A percentile compares a stretch with the other conserved stretches of the same genome.
Evolutionary conservation across 2,329 filamentous ascomycete species (phyloP).

Genomic region (Tolypocladium guangdongense): DNA sequence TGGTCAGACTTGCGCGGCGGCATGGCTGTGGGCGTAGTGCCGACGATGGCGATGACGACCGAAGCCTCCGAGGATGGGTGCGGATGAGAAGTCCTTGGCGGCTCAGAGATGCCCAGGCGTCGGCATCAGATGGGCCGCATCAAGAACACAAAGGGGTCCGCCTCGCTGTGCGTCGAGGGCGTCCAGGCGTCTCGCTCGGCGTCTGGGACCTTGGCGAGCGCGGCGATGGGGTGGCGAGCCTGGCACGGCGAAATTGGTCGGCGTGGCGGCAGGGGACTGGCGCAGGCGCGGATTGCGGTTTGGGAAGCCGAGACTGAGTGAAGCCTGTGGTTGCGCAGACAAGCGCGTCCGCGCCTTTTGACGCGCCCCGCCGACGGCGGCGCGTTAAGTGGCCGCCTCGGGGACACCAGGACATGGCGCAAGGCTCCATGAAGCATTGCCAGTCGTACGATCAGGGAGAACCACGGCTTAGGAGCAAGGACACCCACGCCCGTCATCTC

Average conservation of each 20-base stretch:
- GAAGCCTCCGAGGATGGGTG: neutral
- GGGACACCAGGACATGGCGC: too few species aligned
- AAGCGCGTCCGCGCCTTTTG: neutral
- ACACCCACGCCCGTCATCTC: neutral
- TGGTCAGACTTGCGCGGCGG: constrained; percentile 45
- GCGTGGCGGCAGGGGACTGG: neutral
- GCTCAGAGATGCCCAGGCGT: neutral
- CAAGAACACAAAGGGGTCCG: neutral
- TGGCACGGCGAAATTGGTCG: neutral
- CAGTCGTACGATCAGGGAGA: too few species aligned
- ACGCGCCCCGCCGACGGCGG: neutral
- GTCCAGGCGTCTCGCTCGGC: neutral
- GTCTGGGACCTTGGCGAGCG: neutral
- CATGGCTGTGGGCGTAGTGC: constrained; percentile 24
- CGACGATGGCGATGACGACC: constrained; percentile 3
- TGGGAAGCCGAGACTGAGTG: neutral
- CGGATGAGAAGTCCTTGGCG: neutral
- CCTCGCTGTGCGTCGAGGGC: too few species aligned
- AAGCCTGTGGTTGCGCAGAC: neutral
- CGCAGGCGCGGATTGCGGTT: neutral
- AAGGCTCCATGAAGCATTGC: too few species aligned
- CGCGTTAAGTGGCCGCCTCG: neutral
- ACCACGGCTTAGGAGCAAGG: neutral
- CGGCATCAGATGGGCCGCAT: neutral
- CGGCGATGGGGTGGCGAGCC: neutral